Evolutionary conservation across 106 monocot genomes (phyloP).

Genomic region (Allium sativum): DNA sequence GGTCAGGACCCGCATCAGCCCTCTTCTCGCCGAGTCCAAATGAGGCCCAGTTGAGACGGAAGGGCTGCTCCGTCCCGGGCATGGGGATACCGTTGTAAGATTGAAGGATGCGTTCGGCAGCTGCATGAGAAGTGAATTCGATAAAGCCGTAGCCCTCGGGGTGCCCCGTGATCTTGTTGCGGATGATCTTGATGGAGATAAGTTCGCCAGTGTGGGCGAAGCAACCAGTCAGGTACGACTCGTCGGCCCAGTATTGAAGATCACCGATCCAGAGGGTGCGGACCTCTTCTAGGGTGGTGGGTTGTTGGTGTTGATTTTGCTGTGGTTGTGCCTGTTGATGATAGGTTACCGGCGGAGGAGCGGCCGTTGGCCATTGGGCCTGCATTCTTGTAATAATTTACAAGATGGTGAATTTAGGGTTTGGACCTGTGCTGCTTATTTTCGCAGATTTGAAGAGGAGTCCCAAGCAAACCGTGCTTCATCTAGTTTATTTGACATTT

Average conservation of each 20-base stretch:
- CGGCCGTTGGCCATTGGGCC: constrained; percentile 17
- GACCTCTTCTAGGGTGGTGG: constrained; percentile 60
- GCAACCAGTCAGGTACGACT: constrained; percentile 76
- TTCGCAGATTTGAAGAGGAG: too few relatives aligned
- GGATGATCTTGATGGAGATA: constrained; percentile 71
- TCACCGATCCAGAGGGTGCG: constrained; percentile 88
- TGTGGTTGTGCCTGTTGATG: constrained; percentile 7
- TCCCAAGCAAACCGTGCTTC: too few relatives aligned
- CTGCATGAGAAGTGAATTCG: constrained; percentile 81
- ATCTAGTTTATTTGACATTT: too few relatives aligned
- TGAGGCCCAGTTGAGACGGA: constrained; percentile 93
- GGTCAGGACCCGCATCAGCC: constrained; percentile 60
- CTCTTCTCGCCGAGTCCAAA: constrained; percentile 86
- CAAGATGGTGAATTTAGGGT: too few relatives aligned
- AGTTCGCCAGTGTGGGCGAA: constrained; percentile 93
- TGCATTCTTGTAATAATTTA: constrained; percentile 9
- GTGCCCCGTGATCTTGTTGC: constrained; percentile 83
- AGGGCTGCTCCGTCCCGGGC: constrained; percentile 91
- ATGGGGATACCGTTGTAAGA: constrained; percentile 82
- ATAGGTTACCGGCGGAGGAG: constrained; percentile 10
- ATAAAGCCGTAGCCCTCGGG: constrained; percentile 98
- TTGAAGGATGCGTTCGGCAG: constrained; percentile 80
- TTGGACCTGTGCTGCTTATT: background rate
- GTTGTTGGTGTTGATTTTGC: constrained; percentile 48
- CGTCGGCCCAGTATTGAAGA: constrained; percentile 96